phyloP scores from a whole-genome alignment of 345 rosid species.

The Turnera subulata region DNA sequence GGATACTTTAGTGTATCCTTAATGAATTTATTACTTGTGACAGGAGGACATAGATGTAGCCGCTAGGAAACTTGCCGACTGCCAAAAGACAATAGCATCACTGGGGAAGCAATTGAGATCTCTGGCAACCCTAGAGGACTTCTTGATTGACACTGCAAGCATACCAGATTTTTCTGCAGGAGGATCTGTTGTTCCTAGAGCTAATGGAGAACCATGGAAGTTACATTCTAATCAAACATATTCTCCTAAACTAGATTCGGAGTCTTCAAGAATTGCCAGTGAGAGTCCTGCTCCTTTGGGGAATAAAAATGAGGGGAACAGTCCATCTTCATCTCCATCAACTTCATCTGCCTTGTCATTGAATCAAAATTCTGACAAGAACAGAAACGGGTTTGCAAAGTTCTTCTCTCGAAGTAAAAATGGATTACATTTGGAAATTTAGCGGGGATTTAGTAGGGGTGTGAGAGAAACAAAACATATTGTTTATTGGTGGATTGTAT shows the following conservation, averaged over 20 bases:
- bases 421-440: slow-evolving; percentile 82
- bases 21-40: slow-evolving; percentile 8
- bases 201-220: slow-evolving; percentile 52
- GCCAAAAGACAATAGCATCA: slow-evolving; percentile 92
- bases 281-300: slow-evolving; percentile 24
- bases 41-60: slow-evolving; percentile 85
- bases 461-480: background rate
- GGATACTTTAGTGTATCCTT: too few relatives aligned
- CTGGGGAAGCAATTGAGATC: slow-evolving; percentile 80
- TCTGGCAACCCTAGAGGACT: slow-evolving; percentile 91
- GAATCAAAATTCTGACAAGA: slow-evolving; percentile 63
- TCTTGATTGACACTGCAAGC: slow-evolving; percentile 69
- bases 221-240: slow-evolving; percentile 44
- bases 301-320: slow-evolving; percentile 27
- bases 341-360: slow-evolving; percentile 39
- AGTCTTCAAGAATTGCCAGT: slow-evolving; percentile 22
- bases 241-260: slow-evolving; percentile 36
- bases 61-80: slow-evolving; percentile 77
- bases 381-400: slow-evolving; percentile 80
- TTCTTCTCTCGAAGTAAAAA: slow-evolving; percentile 80
- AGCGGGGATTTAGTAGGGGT: slow-evolving; percentile 16
- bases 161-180: slow-evolving; percentile 38
- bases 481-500: too few relatives aligned
- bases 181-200: slow-evolving; percentile 24
- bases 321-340: slow-evolving; percentile 38